These are phyloP conservation scores for Zarea fungicola DNA, from an alignment of 2,329 filamentous ascomycete genomes.

Conservation along the genomic window DNA sequence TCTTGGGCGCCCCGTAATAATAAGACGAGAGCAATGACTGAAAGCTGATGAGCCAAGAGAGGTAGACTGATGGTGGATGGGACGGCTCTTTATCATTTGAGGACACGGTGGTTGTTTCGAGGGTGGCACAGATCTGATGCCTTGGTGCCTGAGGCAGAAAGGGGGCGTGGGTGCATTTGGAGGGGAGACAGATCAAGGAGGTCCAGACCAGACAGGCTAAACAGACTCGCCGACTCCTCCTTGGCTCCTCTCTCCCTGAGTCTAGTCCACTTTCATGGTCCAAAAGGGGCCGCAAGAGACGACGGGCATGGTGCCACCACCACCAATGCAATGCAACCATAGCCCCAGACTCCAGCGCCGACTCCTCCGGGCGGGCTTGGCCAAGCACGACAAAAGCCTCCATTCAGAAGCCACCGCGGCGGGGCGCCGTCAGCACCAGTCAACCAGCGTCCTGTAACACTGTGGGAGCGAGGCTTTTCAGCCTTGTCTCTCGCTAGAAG, in stretches of 20 bases:
- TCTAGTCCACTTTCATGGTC: not conserved
- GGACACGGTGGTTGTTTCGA: constrained; percentile 22
- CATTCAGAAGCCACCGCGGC: not conserved
- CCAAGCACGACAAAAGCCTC: constrained; percentile 4
- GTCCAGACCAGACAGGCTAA: no score
- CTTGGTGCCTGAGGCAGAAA: constrained; percentile 26
- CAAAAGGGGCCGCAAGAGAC: constrained; percentile 5
- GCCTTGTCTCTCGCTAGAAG: no score
- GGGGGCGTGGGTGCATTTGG: no score
- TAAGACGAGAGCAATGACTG: not conserved
- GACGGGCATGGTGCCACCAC: constrained; percentile 5
- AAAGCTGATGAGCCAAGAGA: not conserved
- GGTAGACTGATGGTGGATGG: constrained; percentile 19
- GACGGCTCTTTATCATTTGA: constrained; percentile 30
- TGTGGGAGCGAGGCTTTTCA: not conserved
- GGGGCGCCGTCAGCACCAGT: constrained; percentile 1
- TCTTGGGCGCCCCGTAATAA: constrained; percentile 7
- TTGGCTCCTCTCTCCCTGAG: not conserved
- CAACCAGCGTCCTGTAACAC: not conserved
- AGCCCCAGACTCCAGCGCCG: not conserved
- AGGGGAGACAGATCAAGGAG: no score
- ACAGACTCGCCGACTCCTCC: no score
- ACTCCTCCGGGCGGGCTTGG: not conserved
- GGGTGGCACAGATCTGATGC: constrained; percentile 3
- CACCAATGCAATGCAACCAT: constrained; percentile 1